A percentile compares a stretch with the other conserved stretches of the same genome.
These are phyloP conservation scores for Lichtheimia hyalospora DNA, from an alignment of 371 early-diverging fungal genomes.

Conservation along the genomic window DNA sequence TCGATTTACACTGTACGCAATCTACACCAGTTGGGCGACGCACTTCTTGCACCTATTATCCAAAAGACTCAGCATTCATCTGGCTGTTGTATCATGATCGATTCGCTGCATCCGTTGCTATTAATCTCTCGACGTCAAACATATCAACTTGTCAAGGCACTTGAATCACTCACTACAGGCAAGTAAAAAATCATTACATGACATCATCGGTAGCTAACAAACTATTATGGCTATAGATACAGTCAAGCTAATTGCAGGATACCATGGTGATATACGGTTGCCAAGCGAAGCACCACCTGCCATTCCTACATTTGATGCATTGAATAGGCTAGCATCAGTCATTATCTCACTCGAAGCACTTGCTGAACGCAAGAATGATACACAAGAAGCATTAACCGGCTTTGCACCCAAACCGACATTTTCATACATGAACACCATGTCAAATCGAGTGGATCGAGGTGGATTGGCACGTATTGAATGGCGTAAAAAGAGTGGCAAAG, in stretches of 20 bases:
- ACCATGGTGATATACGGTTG: constrained; percentile 30
- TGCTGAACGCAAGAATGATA: constrained; percentile 29
- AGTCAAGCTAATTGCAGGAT: constrained; percentile 27
- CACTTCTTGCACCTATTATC: constrained; percentile 20
- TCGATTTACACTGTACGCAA: constrained; percentile 2
- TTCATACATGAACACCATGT: constrained; percentile 36
- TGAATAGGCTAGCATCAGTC: constrained; percentile 37
- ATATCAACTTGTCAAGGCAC: constrained; percentile 36
- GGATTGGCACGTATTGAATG: constrained; percentile 41
- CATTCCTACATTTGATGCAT: constrained; percentile 20
- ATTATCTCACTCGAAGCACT: constrained; percentile 29
- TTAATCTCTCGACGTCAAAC: constrained; percentile 32
- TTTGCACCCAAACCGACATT: constrained; percentile 42
- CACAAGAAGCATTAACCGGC: constrained; percentile 37
- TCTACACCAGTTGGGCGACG: constrained; percentile 23
- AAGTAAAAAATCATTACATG: not conserved
- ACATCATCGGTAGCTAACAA: not conserved
- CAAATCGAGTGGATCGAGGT: constrained; percentile 29
- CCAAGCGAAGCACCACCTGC: constrained; percentile 3
- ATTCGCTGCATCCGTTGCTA: constrained; percentile 31
- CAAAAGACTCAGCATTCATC: constrained; percentile 15
- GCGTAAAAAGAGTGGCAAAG: constrained; percentile 50
- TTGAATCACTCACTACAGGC: constrained; percentile 43
- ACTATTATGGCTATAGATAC: constrained; percentile 18
- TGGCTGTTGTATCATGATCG: constrained; percentile 29